Conservation (phyloP, 371 early-diverging fungal species). For the Fennellomyces sp. region DNA sequence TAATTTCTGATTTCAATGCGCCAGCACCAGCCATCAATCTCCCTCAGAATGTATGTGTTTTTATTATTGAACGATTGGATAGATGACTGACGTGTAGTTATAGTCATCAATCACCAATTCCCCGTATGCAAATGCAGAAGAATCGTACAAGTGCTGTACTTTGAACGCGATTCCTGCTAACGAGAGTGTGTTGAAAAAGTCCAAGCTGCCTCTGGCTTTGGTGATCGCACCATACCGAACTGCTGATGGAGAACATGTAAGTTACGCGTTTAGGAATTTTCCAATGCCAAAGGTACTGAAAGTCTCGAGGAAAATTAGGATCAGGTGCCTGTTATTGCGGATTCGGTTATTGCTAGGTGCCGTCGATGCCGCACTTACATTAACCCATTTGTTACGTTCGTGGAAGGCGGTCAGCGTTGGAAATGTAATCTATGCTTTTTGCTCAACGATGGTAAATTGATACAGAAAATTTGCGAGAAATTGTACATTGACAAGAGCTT, state of each 20-base stretch:
- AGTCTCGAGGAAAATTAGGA: constrained; percentile 54
- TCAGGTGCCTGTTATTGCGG: constrained; percentile 83
- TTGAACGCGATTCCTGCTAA: constrained; percentile 87
- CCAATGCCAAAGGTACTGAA: background rate
- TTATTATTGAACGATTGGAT: background rate
- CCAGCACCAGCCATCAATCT: constrained; percentile 60
- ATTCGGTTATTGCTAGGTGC: constrained; percentile 89
- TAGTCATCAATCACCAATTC: constrained; percentile 72
- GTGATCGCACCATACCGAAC: constrained; percentile 82
- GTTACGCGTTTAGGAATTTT: background rate
- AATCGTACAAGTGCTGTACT: constrained; percentile 84
- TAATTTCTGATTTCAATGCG: constrained; percentile 53
- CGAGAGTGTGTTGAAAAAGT: constrained; percentile 77
- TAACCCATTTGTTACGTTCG: constrained; percentile 92
- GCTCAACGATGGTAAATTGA: constrained; percentile 86
- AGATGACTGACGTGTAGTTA: background rate
- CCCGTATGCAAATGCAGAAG: constrained; percentile 65
- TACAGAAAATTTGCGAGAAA: too few relatives aligned
- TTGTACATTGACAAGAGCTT: too few relatives aligned
- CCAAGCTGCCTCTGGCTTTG: constrained; percentile 85
- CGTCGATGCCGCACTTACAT: constrained; percentile 94
- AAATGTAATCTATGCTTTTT: constrained; percentile 94
- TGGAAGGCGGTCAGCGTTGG: constrained; percentile 93
- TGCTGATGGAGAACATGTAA: constrained; percentile 46
- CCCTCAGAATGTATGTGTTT: constrained; percentile 55